Evolutionary conservation across 2,329 filamentous ascomycete genomes (phyloP), one percentile per base, ranked within the genome.

Genomic region (Alternaria sp.): DNA sequence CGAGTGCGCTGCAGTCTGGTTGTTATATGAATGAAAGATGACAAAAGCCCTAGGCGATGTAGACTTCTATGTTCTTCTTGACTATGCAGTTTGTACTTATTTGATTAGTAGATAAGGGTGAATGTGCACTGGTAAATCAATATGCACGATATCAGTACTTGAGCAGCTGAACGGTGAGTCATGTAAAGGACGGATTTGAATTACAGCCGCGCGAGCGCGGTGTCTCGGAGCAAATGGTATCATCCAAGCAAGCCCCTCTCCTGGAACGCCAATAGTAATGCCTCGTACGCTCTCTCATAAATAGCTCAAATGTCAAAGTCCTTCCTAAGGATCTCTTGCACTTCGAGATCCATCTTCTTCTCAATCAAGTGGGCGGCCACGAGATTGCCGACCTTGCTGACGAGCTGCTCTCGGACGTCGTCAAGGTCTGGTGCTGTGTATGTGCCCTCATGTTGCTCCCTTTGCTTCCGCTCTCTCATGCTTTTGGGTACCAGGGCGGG

Each of bases 371-470:
- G 56, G 15, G 50, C 60, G 3, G 60, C 60, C 21, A 62, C 44
- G 65, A 82, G 74, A 28, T 83, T 81, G 8, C 84, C 84, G 6
- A 85, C 69, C 56, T 76, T 80, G 25, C 82, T 82, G n/a, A 71
- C 71, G 10, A 85, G 67, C 45, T 78, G 72, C 17, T 81, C 79
- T 68, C 76, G 81, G 51, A 83, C 62, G 15, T 77, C 78, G 21
- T 81, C 80, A 7, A 80, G 75, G 49, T 81, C 77, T 2, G 76
- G 76, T 60, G 81, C 77, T 3, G 80, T 82, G 66, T 84, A 83
- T 45, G 71, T 68, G 46, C 72, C 68, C 9, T 55, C 47, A 8
- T 66, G 55, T 15, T 74, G 60, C n/a, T 70, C 68, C 9, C 75
- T 73, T 54, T 83, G 81, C 59, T 85, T 84, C 23, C 21, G 44